Percentiles rank a stretch among this genome's conserved stretches.
Conservation (phyloP, 2,329 filamentous ascomycete species). For the Monosporascus ibericus region DNA sequence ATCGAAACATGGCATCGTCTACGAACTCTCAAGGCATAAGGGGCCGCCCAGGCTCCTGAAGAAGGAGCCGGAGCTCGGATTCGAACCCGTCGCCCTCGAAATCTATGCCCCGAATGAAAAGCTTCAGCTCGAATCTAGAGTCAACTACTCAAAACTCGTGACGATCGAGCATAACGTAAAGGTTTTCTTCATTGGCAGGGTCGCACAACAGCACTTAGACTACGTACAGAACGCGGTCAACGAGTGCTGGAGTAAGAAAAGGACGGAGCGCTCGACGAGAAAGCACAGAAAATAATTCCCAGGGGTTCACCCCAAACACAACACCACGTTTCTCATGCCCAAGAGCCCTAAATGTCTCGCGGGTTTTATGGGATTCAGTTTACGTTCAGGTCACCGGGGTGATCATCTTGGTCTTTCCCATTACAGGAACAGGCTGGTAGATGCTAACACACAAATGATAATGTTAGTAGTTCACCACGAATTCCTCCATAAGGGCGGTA, state of each 20-base stretch:
- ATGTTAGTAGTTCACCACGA: not conserved
- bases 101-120: slow-evolving; percentile 38
- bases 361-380: not conserved
- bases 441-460: not conserved
- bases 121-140: slow-evolving; percentile 43
- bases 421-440: not conserved
- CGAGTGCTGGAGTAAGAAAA: slow-evolving; percentile 40
- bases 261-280: slow-evolving; percentile 24
- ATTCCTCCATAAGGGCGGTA: not conserved
- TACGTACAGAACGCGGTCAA: slow-evolving; percentile 40
- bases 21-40: slow-evolving; percentile 26
- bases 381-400: not conserved
- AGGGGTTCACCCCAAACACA: not conserved
- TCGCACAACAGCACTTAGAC: slow-evolving; percentile 33
- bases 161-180: slow-evolving; percentile 53
- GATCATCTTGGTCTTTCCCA: not conserved
- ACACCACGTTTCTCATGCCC: not conserved
- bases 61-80: slow-evolving; percentile 43
- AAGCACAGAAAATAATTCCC: slow-evolving; percentile 15
- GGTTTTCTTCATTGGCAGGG: slow-evolving; percentile 50
- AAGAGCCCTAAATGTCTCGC: not conserved
- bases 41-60: slow-evolving; percentile 23
- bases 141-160: slow-evolving; percentile 52
- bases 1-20: slow-evolving; percentile 47
- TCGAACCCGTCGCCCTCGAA: slow-evolving; percentile 37